A percentile compares a stretch with the other conserved stretches of the same genome.
These are phyloP conservation scores for Ceratocystis cubensis DNA, from an alignment of 2,329 filamentous ascomycete species.

Conservation along the genomic window DNA sequence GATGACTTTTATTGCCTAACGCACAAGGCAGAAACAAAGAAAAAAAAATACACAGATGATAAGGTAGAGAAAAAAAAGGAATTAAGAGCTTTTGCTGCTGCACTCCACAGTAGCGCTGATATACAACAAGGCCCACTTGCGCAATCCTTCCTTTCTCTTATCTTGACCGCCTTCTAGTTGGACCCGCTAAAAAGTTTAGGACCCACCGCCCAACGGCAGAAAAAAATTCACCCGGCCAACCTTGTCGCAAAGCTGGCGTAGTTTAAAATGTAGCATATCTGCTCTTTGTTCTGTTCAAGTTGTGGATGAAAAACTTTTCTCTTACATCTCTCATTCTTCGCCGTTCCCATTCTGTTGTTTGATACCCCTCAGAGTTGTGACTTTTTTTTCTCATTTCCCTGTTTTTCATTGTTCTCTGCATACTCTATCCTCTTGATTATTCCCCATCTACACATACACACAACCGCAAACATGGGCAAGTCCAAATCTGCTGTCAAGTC, in stretches of 20 bases:
- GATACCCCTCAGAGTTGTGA: slow-evolving; percentile 19
- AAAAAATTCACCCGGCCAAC: slow-evolving; percentile 23
- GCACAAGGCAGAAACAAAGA: background rate
- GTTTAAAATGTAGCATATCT: slow-evolving; percentile 17
- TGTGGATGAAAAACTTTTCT: slow-evolving; percentile 13
- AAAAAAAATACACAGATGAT: background rate
- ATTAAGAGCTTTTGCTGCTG: background rate
- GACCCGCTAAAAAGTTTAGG: slow-evolving; percentile 22
- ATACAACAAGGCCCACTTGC: too few species aligned
- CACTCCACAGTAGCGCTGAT: too few species aligned
- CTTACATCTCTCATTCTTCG: slow-evolving; percentile 14
- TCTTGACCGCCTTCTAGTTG: slow-evolving; percentile 28
- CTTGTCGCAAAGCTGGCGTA: slow-evolving; percentile 13
- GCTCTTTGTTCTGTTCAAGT: slow-evolving; percentile 14
- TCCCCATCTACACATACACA: slow-evolving; percentile 23
- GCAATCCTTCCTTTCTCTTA: slow-evolving; percentile 10
- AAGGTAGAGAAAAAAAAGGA: background rate
- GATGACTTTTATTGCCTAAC: background rate
- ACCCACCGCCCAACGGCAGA: slow-evolving; percentile 29
- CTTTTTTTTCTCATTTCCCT: slow-evolving; percentile 8
- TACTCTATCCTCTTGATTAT: slow-evolving; percentile 17
- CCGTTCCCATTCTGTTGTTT: slow-evolving; percentile 21
- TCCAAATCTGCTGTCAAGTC: slow-evolving; percentile 46
- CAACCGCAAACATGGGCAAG: slow-evolving; percentile 47
- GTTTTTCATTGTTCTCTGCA: slow-evolving; percentile 18